A percentile compares a stretch with the other conserved stretches of the same genome.
These are phyloP conservation scores for Cephaloascus fragrans DNA, from an alignment of 805 yeast species.

Conservation along the genomic window DNA sequence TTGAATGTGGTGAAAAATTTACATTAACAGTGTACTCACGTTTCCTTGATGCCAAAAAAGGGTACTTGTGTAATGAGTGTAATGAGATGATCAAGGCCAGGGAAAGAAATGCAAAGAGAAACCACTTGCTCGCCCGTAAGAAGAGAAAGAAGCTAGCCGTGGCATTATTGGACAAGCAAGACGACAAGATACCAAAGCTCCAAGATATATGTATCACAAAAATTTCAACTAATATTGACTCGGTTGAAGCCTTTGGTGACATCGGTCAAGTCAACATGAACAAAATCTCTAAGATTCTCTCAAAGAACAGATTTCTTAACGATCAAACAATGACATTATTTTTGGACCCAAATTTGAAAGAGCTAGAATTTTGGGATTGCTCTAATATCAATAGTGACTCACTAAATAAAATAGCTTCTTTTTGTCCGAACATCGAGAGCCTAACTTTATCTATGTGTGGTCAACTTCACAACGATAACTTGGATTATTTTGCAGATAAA, in stretches of 20 bases:
- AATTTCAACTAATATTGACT: constrained; percentile 57
- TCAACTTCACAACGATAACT: constrained; percentile 68
- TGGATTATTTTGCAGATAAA: constrained; percentile 53
- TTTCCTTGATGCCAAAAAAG: constrained; percentile 37
- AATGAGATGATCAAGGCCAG: constrained; percentile 29
- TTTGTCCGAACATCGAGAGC: constrained; percentile 61
- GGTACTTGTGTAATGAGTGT: constrained; percentile 61
- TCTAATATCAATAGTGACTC: constrained; percentile 64
- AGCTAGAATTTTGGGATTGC: constrained; percentile 86
- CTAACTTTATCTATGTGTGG: constrained; percentile 89
- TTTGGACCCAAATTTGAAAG: constrained; percentile 45
- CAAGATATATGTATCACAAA: constrained; percentile 75
- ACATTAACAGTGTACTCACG: constrained; percentile 60
- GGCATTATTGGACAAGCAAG: constrained; percentile 68
- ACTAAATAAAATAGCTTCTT: constrained; percentile 60
- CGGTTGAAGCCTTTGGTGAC: constrained; percentile 78
- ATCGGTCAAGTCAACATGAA: constrained; percentile 66
- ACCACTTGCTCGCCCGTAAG: constrained; percentile 58
- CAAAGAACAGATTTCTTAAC: constrained; percentile 73
- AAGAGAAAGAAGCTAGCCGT: constrained; percentile 73
- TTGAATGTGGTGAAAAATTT: constrained; percentile 51
- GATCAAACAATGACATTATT: constrained; percentile 67
- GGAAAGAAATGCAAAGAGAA: constrained; percentile 35
- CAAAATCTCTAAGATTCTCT: constrained; percentile 66
- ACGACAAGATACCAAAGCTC: constrained; percentile 53